These are phyloP conservation scores for Patellaria atrata DNA, from an alignment of 495 filamentous ascomycete species.

Conservation along the genomic window DNA sequence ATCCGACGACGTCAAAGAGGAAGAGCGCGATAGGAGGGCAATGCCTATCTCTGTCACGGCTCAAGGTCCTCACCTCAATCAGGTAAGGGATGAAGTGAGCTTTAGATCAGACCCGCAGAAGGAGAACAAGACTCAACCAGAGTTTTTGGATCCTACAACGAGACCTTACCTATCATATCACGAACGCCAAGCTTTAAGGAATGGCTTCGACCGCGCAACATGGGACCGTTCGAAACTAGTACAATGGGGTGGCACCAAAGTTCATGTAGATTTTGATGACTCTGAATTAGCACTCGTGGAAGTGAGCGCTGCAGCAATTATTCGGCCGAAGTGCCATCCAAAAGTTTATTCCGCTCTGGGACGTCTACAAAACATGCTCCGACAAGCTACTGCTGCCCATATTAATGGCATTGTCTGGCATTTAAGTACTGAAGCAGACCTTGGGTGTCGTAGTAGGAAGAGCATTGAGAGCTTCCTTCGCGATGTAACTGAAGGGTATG, in stretches of 20 bases:
- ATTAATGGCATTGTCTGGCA: constrained; percentile 4
- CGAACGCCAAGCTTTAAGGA: neutral
- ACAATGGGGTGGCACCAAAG: constrained; percentile 11
- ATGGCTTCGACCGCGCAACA: neutral
- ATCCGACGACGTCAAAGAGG: no score
- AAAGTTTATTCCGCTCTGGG: constrained; percentile 2
- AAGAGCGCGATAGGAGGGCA: no score
- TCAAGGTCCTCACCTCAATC: no score
- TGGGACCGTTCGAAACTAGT: neutral
- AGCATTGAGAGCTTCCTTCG: constrained; percentile 15
- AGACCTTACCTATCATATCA: neutral
- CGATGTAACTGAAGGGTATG: constrained; percentile 7
- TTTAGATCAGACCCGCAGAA: no score
- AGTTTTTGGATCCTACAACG: no score
- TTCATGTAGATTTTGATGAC: constrained; percentile 17
- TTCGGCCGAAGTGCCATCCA: neutral
- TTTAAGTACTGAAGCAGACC: constrained; percentile 3
- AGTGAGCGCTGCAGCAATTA: neutral
- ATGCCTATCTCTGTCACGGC: no score
- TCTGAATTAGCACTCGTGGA: constrained; percentile 11
- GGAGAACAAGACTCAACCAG: no score
- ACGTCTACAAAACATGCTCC: constrained; percentile 7
- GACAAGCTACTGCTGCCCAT: constrained; percentile 6
- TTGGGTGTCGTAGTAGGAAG: constrained; percentile 3
- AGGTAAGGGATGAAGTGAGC: no score